Evolutionary conservation across 805 yeast genomes (phyloP), one percentile per base, ranked within the genome.

Genomic region (Hanseniaspora thailandica): DNA sequence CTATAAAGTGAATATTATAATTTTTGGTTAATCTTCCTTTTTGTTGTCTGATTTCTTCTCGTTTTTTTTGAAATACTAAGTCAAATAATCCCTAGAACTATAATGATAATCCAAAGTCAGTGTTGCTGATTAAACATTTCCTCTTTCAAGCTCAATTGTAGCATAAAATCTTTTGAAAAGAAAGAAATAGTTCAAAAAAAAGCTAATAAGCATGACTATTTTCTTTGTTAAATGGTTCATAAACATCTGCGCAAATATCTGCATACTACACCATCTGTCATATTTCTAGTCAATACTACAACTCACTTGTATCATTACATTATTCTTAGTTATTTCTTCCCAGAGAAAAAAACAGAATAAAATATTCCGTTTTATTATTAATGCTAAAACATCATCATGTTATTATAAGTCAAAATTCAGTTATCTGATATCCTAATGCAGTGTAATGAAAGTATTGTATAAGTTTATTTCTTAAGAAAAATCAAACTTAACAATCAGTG

Each of bases 401-500:
- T 38, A 38, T 38, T 38, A 26, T 43, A 17, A 12, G 9, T 19
- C 30, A 20, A 43, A 17, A 22, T 38, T 38, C 41, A 38, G 41
- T 38, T 38, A 3, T 30, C 34, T 17, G 46, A 43, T 43, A 43
- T 43, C 46, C 46, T 43, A 43, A 43, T 40, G 44, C 44, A 40
- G 44, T 40, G 19, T 43, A 26, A 19, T 26, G 30, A 28, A 43
- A 20, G 17, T 28, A 19, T 46, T 19, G 12, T 47, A 8, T 12
- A 17, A 15, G 5, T 15, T 15, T 19, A 20, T 22, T 61, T n/a
- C n/a, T n/a, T n/a, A n/a, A n/a, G n/a, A n/a, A n/a, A n/a, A n/a
- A n/a, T n/a, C n/a, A n/a, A n/a, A n/a, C n/a, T n/a, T 66, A 72
- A 70, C 86, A 81, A 36, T 63, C 58, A 45, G 76, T 70, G 56